Evolutionary conservation across 2,329 filamentous ascomycete genomes (phyloP), one percentile per base, ranked within the genome.

Genomic region (Alternaria rosae): DNA sequence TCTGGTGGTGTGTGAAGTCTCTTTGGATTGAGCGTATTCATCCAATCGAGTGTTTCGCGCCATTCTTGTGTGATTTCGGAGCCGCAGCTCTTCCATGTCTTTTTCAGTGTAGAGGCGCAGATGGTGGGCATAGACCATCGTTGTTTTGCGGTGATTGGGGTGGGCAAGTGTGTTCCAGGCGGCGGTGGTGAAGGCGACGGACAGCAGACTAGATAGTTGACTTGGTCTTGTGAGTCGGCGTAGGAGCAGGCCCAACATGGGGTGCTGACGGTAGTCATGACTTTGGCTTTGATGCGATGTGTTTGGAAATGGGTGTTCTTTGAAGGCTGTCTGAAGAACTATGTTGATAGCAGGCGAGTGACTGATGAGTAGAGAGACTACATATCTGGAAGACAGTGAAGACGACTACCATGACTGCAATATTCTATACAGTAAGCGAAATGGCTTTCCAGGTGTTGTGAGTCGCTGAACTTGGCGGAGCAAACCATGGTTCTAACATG

Each of bases 191-290:
- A 13, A 13, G 28, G 13, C 5, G 47, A n/a, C 26, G 41, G 25
- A 13, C 47, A 32, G 56, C 56, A 58, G 25, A 58, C 30, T 1
- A n/a, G 6, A 20, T 47, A 58, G n/a, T 21, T n/a, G 21, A 20
- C 30, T 57, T 57, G 43, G 21, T 15, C 21, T 17, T 35, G n/a
- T 7, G 26, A 5, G 3, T 41, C 41, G 23, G 48, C 35, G 9
- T 28, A 54, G 13, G 15, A n/a, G 41, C 56, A 59, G 15, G 50
- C 51, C 59, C 41, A 54, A 32, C 59, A 61, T 28, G 20, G 32
- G 21, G 17, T 17, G 21, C 5, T 28, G 9, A 4, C 11, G 20
- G 20, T 6, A 17, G 47, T 12, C 28, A 51, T 51, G 13, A 17
- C 20, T 10, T 23, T 25, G 17, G 20, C 13, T n/a, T 51, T n/a